Base-by-base conservation (phyloP, 495 filamentous ascomycete species). In the Tuber brumale region DNA sequence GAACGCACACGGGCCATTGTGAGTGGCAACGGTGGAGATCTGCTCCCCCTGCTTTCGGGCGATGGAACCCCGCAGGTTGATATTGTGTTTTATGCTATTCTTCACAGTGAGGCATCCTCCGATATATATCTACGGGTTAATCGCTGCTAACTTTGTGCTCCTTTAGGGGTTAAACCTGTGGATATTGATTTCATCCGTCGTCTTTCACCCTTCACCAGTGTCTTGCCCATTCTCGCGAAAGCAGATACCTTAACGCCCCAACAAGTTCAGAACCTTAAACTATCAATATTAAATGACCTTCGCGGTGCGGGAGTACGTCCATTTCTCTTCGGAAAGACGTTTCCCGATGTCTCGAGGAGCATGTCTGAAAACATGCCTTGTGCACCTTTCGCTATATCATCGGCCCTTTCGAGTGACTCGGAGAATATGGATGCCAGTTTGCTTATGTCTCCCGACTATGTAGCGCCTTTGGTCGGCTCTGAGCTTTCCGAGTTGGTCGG, bases 371-470 rank as follows among this genome's bases (percentile, higher is more conserved):
- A 80, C 81, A 73, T 70, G 39, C 75, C 80, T 16, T 77, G 78
- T 85, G 79, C 85, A 14, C 90, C 93, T 12, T 97, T 92, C 83
- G 90, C 94, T 12, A 88, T 97, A 61, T 98, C 96, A 37, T 96
- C 93, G 31, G 89, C 89, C 19, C 87, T 90, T 51, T 89, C 89
- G 18, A 89, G 89, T 71, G 94, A 99, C 83, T 85, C 91, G 72
- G 94, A 97, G 37, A 91, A 88, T 70, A 97, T 99, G 93, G 95
- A 99, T 81, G 95, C 95, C 42, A 96, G 93, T 81, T 88, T 95
- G 0, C 87, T 99, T 21, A 99, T 99, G 95, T 93, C 90, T 70
- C 90, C 96, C 4, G 92, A 95, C 79, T 99, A 99, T 83, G 86
- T 97, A 27, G 92, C 93, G 75, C 96, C 96, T 5, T 87, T 98